Base-by-base conservation (phyloP, 78 protist genomes). In the Bigelowiella natans region DNA sequence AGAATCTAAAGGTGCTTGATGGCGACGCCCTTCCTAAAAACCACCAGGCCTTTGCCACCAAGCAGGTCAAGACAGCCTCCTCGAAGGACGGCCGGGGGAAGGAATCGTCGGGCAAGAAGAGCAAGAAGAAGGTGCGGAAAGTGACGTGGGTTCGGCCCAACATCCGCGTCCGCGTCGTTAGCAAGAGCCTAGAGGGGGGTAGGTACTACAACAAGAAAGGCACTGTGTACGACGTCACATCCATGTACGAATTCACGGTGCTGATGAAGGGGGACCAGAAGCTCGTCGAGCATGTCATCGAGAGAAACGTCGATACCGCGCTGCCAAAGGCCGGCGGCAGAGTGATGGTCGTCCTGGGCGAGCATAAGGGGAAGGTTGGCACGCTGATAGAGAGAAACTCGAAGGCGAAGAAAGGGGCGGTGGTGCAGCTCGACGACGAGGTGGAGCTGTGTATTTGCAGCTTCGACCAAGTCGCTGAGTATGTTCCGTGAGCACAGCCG, bases 371-470 rank as follows among this genome's bases (percentile, higher is more conserved):
- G 3, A 63, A 82, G 0, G 37, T 39, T 38, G 92, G 88, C 36
- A 31, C 2, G 26, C 83, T 90, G 28, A 1, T 83, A 2, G 88
- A 38, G 88, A 40, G 88, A 3, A 3, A 39, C 92, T 7, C 40
- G 30, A 0, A 11, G 31, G 34, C 0, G 18, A n/a, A 26, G 39
- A 1, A 26, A 29, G n/a, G n/a, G n/a, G 86, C 40, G n/a, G 51
- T 31, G n/a, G 88, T 90, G 2, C 92, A 83, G 88, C 73, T 90
- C 36, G 7, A 0, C 82, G 92, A 64, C 37, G 92, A 90, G 83
- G 1, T 90, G 2, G 73, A 51, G 73, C 7, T 18, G 73, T 51
- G 18, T 51, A 7, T 26, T 26, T 51, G 73, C 73, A 18, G 73
- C 34, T 51, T 51, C 73, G 73, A 51, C 7, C 7, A 51, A 18